Percentiles rank a stretch among this genome's conserved stretches.
Evolutionary conservation across 116 monocot species (phyloP).

Genomic region (Trichopus zeylanicus): DNA sequence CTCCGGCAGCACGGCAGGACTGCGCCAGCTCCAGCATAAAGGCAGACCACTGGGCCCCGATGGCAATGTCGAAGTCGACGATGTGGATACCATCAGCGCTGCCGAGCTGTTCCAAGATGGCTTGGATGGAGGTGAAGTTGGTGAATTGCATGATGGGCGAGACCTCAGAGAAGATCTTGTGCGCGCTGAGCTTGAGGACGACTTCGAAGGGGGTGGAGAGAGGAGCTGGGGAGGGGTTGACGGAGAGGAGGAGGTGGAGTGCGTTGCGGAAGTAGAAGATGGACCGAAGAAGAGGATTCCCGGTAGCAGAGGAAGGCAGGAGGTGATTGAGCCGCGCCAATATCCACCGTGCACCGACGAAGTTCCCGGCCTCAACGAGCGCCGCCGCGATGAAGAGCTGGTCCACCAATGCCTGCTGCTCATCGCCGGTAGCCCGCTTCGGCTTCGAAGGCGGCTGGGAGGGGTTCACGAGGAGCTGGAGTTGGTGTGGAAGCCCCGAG

Average conservation of each 20-base stretch:
- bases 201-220: conserved; percentile 47
- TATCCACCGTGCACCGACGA: conserved; percentile 82
- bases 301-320: conserved; percentile 40
- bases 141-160: conserved; percentile 79
- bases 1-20: conserved; percentile 19
- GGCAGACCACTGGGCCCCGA: conserved; percentile 87
- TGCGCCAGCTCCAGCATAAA: conserved; percentile 88
- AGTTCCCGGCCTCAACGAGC: conserved; percentile 65
- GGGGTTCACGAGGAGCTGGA: too few relatives aligned
- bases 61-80: conserved; percentile 74
- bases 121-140: conserved; percentile 75
- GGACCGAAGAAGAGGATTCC: conserved; percentile 77
- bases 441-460: conserved; percentile 25
- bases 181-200: conserved; percentile 60
- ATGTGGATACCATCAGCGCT: conserved; percentile 46
- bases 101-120: conserved; percentile 63
- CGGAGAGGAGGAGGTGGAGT: conserved; percentile 27
- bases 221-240: background rate
- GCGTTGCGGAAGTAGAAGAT: conserved; percentile 77
- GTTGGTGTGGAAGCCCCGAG: conserved; percentile 14
- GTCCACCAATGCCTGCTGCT: conserved; percentile 40
- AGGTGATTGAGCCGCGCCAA: conserved; percentile 99
- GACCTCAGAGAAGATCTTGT: conserved; percentile 76
- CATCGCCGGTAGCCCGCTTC: conserved; percentile 15
- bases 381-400: conserved; percentile 77